Conservation (phyloP, 2,329 filamentous ascomycete species). For the Aspergillus japonicus region DNA sequence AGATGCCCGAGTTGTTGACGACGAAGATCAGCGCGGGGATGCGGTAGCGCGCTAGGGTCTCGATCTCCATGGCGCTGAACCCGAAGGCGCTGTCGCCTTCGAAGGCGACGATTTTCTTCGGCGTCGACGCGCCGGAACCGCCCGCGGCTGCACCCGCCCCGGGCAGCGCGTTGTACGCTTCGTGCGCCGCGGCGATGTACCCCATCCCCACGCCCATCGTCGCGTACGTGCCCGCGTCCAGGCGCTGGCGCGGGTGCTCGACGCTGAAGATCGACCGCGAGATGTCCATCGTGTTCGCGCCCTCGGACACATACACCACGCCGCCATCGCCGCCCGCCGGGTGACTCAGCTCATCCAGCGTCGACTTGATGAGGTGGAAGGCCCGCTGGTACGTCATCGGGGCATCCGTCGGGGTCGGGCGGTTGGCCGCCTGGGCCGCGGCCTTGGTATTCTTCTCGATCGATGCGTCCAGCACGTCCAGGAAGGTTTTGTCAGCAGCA, state of each 20-base stretch:
- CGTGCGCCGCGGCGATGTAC: conserved; percentile 57
- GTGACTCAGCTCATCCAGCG: conserved; percentile 48
- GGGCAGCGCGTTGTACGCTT: conserved; percentile 52
- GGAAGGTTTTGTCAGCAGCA: conserved; percentile 29
- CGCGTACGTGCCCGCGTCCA: conserved; percentile 59
- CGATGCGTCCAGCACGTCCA: conserved; percentile 29
- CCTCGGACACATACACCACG: conserved; percentile 58
- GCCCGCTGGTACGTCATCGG: conserved; percentile 53
- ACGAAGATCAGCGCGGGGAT: conserved; percentile 58
- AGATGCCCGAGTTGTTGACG: conserved; percentile 56
- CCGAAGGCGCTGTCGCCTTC: conserved; percentile 59
- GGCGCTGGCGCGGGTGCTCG: conserved; percentile 53
- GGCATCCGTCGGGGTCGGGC: conserved; percentile 29
- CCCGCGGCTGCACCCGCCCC: no score
- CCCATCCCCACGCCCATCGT: conserved; percentile 61
- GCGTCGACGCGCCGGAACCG: conserved; percentile 2
- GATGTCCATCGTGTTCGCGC: conserved; percentile 63
- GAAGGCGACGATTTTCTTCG: conserved; percentile 56
- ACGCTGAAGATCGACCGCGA: conserved; percentile 56
- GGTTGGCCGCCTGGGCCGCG: conserved; percentile 44
- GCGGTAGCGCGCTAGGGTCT: conserved; percentile 56
- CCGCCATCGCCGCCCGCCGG: conserved; percentile 41
- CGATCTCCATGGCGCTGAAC: conserved; percentile 56
- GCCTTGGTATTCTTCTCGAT: conserved; percentile 49
- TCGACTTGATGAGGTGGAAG: conserved; percentile 54